Evolutionary conservation across 148 eudicot species (phyloP).

Genomic region (Chenopodium quinoa): DNA sequence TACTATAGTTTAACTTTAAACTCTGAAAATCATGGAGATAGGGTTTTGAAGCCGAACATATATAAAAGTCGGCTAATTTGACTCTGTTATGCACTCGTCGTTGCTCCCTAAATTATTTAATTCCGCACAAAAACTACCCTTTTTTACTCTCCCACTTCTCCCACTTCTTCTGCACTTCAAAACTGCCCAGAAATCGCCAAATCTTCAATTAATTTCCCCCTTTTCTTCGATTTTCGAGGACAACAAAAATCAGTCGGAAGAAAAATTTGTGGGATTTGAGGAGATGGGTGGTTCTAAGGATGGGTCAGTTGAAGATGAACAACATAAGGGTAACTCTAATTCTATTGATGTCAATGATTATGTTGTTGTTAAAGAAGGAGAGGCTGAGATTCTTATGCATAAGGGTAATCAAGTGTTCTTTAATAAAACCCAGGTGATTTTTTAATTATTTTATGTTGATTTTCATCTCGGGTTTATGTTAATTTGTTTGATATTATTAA

Average conservation of each 20-base stretch:
- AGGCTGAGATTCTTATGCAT: constrained; percentile 96
- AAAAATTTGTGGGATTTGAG: constrained; percentile 3
- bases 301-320: constrained; percentile 40
- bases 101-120: constrained; percentile 4
- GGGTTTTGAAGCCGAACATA: constrained; percentile 12
- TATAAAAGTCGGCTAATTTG: background rate
- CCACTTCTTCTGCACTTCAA: background rate
- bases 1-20: background rate
- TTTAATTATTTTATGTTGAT: background rate
- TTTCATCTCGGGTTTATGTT: background rate
- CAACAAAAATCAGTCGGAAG: background rate
- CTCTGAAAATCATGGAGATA: constrained; percentile 22
- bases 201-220: background rate
- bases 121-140: background rate
- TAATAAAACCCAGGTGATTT: constrained; percentile 83
- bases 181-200: background rate
- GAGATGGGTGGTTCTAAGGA: constrained; percentile 57
- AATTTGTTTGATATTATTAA: background rate
- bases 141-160: background rate
- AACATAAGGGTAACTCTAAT: constrained; percentile 19
- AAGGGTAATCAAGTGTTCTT: constrained; percentile 80
- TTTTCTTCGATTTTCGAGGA: constrained; percentile 4
- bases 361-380: constrained; percentile 80
- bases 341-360: constrained; percentile 62
- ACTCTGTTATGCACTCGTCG: background rate